Percentiles rank a stretch among this genome's conserved stretches.
Evolutionary conservation across 2,329 filamentous ascomycete genomes (phyloP).

Genomic region (Sporothrix curviconia): DNA sequence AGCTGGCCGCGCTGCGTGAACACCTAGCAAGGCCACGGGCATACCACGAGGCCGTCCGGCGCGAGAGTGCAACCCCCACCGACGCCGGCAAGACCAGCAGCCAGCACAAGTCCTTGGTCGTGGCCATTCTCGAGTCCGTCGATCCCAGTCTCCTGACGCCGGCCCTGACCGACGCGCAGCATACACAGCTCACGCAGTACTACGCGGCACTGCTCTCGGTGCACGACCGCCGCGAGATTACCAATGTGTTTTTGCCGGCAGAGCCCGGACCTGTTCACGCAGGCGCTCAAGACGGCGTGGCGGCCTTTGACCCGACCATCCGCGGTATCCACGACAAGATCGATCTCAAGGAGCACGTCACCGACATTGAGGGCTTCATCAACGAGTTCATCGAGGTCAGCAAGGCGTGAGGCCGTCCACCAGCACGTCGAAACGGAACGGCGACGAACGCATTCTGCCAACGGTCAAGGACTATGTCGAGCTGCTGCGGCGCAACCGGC

Average conservation of each 20-base stretch:
- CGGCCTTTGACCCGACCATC: conserved; percentile 69
- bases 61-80: conserved; percentile 43
- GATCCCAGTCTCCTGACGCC: conserved; percentile 39
- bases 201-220: conserved; percentile 64
- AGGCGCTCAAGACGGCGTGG: conserved; percentile 58
- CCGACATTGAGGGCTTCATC: conserved; percentile 61
- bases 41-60: conserved; percentile 53
- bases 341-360: conserved; percentile 63
- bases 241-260: conserved; percentile 59
- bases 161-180: conserved; percentile 52
- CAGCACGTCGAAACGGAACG: too few species aligned
- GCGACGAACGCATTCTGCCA: conserved; percentile 35
- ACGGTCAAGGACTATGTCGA: conserved; percentile 67
- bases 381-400: conserved; percentile 61
- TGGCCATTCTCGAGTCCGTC: conserved; percentile 53
- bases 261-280: conserved; percentile 66
- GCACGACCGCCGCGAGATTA: conserved; percentile 66
- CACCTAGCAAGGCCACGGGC: conserved; percentile 47
- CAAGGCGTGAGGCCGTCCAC: conserved; percentile 33
- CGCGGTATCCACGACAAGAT: conserved; percentile 63
- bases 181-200: conserved; percentile 61
- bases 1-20: conserved; percentile 53
- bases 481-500: conserved; percentile 58
- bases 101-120: conserved; percentile 50
- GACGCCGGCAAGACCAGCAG: conserved; percentile 25